A percentile compares a stretch with the other conserved stretches of the same genome.
Conservation (phyloP, 345 rosid species). For the Gossypium stocksii region DNA sequence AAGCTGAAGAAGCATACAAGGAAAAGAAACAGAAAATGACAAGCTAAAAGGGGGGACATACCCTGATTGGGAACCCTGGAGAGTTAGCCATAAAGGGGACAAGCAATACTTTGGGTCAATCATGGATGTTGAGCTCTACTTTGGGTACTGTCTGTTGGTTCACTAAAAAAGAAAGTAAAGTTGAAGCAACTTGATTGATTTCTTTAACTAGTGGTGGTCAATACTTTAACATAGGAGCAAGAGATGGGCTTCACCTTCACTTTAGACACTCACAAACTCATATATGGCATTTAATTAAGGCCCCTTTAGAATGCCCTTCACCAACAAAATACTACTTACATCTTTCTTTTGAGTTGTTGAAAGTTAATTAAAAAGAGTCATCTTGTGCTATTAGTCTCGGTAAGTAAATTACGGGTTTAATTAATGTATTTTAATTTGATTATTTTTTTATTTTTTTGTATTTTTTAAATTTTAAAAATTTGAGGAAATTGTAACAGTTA, state of each 20-base stretch:
- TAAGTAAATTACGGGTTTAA: too few species aligned
- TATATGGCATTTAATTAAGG: too few species aligned
- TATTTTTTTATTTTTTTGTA: too few species aligned
- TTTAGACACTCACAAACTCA: too few species aligned
- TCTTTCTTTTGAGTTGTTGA: too few species aligned
- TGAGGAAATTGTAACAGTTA: too few species aligned
- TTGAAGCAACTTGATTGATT: constrained; percentile 37
- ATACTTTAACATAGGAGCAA: not conserved
- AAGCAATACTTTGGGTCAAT: constrained; percentile 20
- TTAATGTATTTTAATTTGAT: too few species aligned
- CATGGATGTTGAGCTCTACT: constrained; percentile 26
- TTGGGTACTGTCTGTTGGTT: constrained; percentile 13
- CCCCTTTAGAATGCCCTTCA: too few species aligned
- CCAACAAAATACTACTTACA: too few species aligned
- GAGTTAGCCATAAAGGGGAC: constrained; percentile 27
- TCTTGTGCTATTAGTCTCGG: too few species aligned
- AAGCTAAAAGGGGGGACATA: constrained; percentile 24
- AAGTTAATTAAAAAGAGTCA: too few species aligned
- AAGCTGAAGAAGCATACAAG: constrained; percentile 14
- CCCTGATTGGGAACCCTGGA: constrained; percentile 24
- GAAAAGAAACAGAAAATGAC: constrained; percentile 17
- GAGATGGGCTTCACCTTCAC: not conserved
- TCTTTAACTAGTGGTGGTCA: constrained; percentile 18
- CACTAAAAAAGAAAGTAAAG: constrained; percentile 29
- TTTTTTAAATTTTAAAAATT: too few species aligned